Percentiles rank a stretch among this genome's conserved stretches.
Conservation (phyloP, 768 basidiomycete genomes). For the Cyclocybe cylindracea region DNA sequence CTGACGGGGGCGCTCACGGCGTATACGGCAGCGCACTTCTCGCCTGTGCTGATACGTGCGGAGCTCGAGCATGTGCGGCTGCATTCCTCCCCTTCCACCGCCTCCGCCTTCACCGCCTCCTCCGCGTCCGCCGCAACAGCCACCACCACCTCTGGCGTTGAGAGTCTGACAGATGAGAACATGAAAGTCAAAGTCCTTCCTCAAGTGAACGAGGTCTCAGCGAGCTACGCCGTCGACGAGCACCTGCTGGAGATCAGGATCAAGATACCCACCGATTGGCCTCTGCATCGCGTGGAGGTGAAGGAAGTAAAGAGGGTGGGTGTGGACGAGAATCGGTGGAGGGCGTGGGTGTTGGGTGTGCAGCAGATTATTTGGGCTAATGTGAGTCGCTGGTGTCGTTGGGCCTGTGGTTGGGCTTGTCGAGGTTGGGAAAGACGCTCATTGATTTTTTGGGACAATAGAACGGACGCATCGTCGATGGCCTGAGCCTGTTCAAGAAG, state of each 20-base stretch:
- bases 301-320: constrained; percentile 82
- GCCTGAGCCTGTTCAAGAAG: constrained; percentile 86
- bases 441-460: no score
- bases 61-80: constrained; percentile 78
- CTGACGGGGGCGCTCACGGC: constrained; percentile 72
- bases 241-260: constrained; percentile 89
- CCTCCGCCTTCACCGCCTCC: no score
- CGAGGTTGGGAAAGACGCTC: no score
- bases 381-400: no score
- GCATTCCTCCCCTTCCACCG: constrained; percentile 32
- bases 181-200: constrained; percentile 76
- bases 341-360: constrained; percentile 90
- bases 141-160: constrained; percentile 38
- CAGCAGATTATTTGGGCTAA: constrained; percentile 90
- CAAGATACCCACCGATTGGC: constrained; percentile 88
- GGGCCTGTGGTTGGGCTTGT: no score
- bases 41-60: constrained; percentile 81
- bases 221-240: constrained; percentile 88
- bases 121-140: not conserved
- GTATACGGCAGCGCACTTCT: constrained; percentile 85
- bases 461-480: constrained; percentile 92
- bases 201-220: constrained; percentile 79
- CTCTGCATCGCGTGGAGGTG: constrained; percentile 86
- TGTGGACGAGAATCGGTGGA: constrained; percentile 87
- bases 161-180: constrained; percentile 65